phyloP scores from a whole-genome alignment of 164 flowering plant genomes.

The Platanus orientalis region DNA sequence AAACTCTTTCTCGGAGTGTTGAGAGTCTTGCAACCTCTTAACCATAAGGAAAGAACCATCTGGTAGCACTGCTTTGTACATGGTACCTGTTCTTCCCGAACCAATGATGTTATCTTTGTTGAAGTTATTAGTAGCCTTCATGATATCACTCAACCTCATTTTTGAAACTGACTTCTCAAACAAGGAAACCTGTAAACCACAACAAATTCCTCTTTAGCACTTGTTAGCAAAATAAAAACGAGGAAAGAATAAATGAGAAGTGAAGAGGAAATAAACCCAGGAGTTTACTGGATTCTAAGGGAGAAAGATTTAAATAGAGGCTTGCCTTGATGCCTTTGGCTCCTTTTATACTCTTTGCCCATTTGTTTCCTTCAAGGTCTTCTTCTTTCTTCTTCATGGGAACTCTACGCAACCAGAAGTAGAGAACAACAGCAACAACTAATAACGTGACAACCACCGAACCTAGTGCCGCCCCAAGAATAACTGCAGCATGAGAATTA shows the following conservation, averaged over 20 bases:
- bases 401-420: slow-evolving; percentile 30
- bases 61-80: slow-evolving; percentile 51
- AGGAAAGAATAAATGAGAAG: background rate
- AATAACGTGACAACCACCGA: slow-evolving; percentile 38
- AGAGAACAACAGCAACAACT: slow-evolving; percentile 29
- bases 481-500: slow-evolving; percentile 27
- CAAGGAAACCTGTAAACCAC: slow-evolving; percentile 28
- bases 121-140: slow-evolving; percentile 67
- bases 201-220: background rate
- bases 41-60: slow-evolving; percentile 50
- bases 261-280: too few relatives aligned
- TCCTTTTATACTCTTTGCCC: too few relatives aligned
- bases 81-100: too few relatives aligned
- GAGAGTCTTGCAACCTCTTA: slow-evolving; percentile 60
- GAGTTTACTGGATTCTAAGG: slow-evolving; percentile 14
- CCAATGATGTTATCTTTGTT: too few relatives aligned
- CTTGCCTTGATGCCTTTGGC: too few relatives aligned
- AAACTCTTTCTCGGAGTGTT: slow-evolving; percentile 58
- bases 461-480: slow-evolving; percentile 53
- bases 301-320: too few relatives aligned
- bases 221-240: too few relatives aligned
- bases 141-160: slow-evolving; percentile 60
- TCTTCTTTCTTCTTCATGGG: slow-evolving; percentile 46
- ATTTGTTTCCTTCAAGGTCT: slow-evolving; percentile 21
- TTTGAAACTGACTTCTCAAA: slow-evolving; percentile 63